Base-by-base conservation (phyloP, 495 filamentous ascomycete species). In the Penicillium pulvis region DNA sequence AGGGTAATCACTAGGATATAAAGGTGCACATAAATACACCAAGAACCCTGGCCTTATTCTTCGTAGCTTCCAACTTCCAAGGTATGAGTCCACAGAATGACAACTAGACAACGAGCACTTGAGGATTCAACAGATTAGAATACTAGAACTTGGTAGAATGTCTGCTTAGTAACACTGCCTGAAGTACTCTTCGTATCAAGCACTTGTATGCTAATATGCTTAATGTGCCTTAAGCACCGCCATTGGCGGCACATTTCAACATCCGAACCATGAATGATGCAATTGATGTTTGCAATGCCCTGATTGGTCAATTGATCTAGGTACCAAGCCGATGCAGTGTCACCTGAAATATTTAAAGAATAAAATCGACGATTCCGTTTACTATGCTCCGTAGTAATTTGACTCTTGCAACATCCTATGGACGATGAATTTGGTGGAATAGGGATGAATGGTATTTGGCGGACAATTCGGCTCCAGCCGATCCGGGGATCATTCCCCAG, bases 401-500 rank as follows among this genome's bases (percentile, higher is more conserved):
- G 10, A 14, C 10, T 36, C 10, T 12, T 36, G 10, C 10, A 36
- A 12, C 33, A 2, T 36, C 10, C 3, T 36, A 12, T 14, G 4
- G 4, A 4, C 9, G 10, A 12, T 36, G 33, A 0, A 36, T 36
- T 36, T 36, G 28, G 33, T 36, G 33, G 33, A 36, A 36, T 36
- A 14, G 33, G 12, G 14, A 36, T n/a, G 14, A 4, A 17, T 41
- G 16, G 16, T 41, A 5, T 41, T 36, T 41, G 39, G 16, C 11
- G 39, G 39, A 31, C 14, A 49, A 26, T 30, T 53, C 60, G 52
- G 56, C 30, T 55, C 46, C 30, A 63, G 45, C 55, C 61, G 56
- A 59, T 31, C 60, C 51, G 56, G 56, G 20, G 41, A 52, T 20
- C 8, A 47, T 20, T 10, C 31, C 48, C 23, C 46, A 49, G 30